A percentile compares a stretch with the other conserved stretches of the same genome.
phyloP scores from a whole-genome alignment of 495 filamentous ascomycete genomes.

The Parathielavia appendiculata region DNA sequence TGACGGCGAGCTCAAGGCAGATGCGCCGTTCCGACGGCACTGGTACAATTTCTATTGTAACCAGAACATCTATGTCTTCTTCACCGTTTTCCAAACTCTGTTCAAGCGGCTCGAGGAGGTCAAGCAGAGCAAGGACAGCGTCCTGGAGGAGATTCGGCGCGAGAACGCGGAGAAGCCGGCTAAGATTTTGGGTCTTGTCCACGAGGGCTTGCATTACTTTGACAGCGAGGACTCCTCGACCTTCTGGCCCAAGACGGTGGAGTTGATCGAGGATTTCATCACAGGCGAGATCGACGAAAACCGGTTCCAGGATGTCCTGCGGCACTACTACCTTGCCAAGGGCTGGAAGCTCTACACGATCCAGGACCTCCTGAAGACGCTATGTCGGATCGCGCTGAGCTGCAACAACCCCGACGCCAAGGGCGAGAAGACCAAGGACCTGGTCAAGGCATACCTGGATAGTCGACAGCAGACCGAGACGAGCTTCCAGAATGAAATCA shows the following conservation, averaged over 20 bases:
- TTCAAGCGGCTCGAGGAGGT: slow-evolving; percentile 78
- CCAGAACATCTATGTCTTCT: slow-evolving; percentile 84
- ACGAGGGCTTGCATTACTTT: slow-evolving; percentile 44
- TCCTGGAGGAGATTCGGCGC: slow-evolving; percentile 64
- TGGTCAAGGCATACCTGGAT: slow-evolving; percentile 74
- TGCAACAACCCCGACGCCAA: slow-evolving; percentile 78
- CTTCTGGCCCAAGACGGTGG: slow-evolving; percentile 54
- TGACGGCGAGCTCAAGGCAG: slow-evolving; percentile 64
- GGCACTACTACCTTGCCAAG: slow-evolving; percentile 78
- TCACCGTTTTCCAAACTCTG: slow-evolving; percentile 82
- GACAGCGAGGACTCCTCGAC: slow-evolving; percentile 39
- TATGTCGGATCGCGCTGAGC: slow-evolving; percentile 66
- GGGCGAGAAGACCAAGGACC: slow-evolving; percentile 78
- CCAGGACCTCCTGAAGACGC: slow-evolving; percentile 71
- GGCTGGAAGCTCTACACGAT: slow-evolving; percentile 90
- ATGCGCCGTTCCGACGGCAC: slow-evolving; percentile 72
- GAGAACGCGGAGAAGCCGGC: slow-evolving; percentile 70
- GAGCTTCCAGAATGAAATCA: slow-evolving; percentile 77
- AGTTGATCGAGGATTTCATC: slow-evolving; percentile 77
- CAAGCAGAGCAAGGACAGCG: slow-evolving; percentile 69
- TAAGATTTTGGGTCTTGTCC: slow-evolving; percentile 67
- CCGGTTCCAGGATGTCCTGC: slow-evolving; percentile 80
- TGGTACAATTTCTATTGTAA: slow-evolving; percentile 86
- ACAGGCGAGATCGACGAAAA: slow-evolving; percentile 71
- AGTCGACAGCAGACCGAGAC: slow-evolving; percentile 76